Base-by-base conservation (phyloP, 306 rosid species). In the Trifolium repens region DNA sequence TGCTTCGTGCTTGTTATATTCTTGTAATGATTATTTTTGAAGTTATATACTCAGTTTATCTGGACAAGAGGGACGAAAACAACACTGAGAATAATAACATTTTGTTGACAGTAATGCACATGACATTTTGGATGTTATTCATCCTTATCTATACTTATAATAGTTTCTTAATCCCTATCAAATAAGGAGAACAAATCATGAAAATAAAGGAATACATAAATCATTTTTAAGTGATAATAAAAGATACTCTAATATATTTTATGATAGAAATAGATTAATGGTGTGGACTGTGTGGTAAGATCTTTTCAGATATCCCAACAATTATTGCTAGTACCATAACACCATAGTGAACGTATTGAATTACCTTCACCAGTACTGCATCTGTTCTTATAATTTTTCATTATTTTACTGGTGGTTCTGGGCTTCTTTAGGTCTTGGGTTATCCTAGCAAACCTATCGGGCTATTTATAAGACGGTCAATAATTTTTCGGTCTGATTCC, bases 361-460 rank as follows among this genome's bases (percentile, higher is more conserved):
- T 78, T 55, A 39, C 64, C 35, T 47, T 32, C 53, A 58, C 30
- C 60, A 27, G 79, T 47, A n/a, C 22, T 66, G 70, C 50, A 72
- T 79, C 8, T 26, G 54, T 71, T 52, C 35, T 22, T 13, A 67
- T 67, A 72, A 63, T 52, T 73, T 74, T 9, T 54, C 44, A 40
- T 66, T 83, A 35, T 69, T 64, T 46, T 78, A 35, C 76, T 76
- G 66, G 17, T 65, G 67, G 44, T 65, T 75, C 39, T 85, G 73
- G 69, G 59, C 55, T 61, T 80, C 75, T 84, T 50, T 87, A 94
- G 99, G 86, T 94, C 70, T 77, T 92, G 85, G 99, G 99, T 49
- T 94, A 90, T 83, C 99, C 99, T 40, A 94, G 99, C 93, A 94
- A 94, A 78, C 92, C 97, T 59, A 34, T 94, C 35, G 99, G 97